Base-by-base conservation (phyloP, 1,284 basidiomycete species). In the Schizophyllum commune region DNA sequence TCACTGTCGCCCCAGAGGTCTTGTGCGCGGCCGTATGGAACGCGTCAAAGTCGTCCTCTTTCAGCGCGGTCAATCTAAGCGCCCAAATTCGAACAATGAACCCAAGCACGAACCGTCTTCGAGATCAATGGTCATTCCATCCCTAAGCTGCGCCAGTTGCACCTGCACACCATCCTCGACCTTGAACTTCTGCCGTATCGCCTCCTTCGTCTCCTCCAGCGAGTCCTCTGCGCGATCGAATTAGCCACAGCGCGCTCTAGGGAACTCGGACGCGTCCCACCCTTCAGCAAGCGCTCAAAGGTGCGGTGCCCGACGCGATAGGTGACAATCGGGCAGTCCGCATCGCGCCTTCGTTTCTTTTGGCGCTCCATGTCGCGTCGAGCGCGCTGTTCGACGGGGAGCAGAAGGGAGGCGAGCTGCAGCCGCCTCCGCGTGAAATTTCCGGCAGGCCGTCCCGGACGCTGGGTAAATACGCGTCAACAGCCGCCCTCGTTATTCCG, bases 31-130 rank as follows among this genome's bases (percentile, higher is more conserved):
- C 70, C 8, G 79, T 74, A 62, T 75, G 72, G 69, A 91, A 88
- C 1, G 88, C 89, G 58, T 85, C 84, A 64, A 90, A 91, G 70
- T 91, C 89, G 56, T 88, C 89, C 56, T 89, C 89, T 91, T 62
- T 55, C 34, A 54, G 52, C 58, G 33, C 20, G 54, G 55, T 34
- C 32, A 57, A 58, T 19, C 34, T 59, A 39, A 20, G 52, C 59
- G 57, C 19, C 32, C 19, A 51, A 21, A 52, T 55, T 56, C 59
- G 55, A 32, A 55, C 55, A 22, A 60, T 54, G 27, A 19, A 22
- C 39, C 32, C 32, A 19, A 57, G 21, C 55, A 19, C 51, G 52
- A 68, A 89, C 89, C 87, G 68, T 91, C 89, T 58, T 89, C 88
- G 27, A 92, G 76, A 69, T 88, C 86, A 55, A 91, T 79, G 17